phyloP scores from a whole-genome alignment of 768 basidiomycete species.

The Tylopilus intermedius region DNA sequence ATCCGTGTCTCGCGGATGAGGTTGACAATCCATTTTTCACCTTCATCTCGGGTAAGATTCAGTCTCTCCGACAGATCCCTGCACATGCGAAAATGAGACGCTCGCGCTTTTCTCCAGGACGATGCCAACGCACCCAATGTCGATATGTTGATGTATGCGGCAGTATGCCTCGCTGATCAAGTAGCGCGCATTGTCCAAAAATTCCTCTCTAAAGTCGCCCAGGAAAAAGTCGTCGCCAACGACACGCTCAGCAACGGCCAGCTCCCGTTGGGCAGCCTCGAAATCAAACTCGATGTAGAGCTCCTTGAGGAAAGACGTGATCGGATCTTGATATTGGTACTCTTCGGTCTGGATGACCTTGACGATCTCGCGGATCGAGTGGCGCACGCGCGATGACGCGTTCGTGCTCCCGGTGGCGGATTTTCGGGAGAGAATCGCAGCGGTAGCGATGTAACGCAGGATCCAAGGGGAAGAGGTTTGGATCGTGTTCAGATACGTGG shows the following conservation, averaged over 20 bases:
- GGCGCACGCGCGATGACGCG: slow-evolving; percentile 68
- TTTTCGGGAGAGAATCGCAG: slow-evolving; percentile 88
- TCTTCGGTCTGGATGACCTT: slow-evolving; percentile 93
- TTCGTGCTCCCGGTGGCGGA: slow-evolving; percentile 45
- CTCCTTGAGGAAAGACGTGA: slow-evolving; percentile 90
- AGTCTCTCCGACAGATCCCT: slow-evolving; percentile 91
- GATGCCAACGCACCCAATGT: slow-evolving; percentile 59
- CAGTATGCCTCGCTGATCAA: slow-evolving; percentile 97
- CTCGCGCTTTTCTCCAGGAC: neutral
- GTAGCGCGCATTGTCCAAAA: slow-evolving; percentile 94
- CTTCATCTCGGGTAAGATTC: slow-evolving; percentile 90
- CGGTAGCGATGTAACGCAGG: slow-evolving; percentile 88
- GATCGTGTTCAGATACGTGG: slow-evolving; percentile 97
- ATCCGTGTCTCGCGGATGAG: slow-evolving; percentile 95
- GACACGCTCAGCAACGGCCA: slow-evolving; percentile 73
- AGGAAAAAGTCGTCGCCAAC: slow-evolving; percentile 94
- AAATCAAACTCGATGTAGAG: slow-evolving; percentile 96
- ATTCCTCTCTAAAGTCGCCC: slow-evolving; percentile 84
- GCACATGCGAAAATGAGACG: slow-evolving; percentile 1
- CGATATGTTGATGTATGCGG: slow-evolving; percentile 90
- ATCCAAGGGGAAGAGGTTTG: slow-evolving; percentile 95
- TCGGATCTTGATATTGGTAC: slow-evolving; percentile 92
- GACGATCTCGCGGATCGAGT: slow-evolving; percentile 87
- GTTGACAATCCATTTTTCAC: slow-evolving; percentile 99
- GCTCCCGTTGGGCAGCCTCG: slow-evolving; percentile 83